These are phyloP conservation scores for Nymphaea thermarum DNA, from an alignment of 164 flowering plant species.

Conservation along the genomic window DNA sequence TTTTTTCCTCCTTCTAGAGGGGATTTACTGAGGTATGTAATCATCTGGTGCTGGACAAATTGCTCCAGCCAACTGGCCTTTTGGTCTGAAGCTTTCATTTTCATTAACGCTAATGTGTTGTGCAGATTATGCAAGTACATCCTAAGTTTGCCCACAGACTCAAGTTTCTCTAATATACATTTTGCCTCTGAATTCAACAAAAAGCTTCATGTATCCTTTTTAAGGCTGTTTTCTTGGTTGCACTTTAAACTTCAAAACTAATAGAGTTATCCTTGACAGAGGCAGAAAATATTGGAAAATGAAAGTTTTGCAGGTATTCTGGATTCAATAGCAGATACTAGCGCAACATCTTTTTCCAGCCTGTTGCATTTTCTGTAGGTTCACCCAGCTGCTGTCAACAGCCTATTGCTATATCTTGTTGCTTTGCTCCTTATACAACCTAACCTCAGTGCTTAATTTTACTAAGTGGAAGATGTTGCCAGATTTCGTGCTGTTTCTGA, in stretches of 20 bases:
- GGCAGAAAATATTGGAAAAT: conserved; percentile 48
- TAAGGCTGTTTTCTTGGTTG: neutral
- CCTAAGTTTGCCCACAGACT: conserved; percentile 54
- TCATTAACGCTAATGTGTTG: conserved; percentile 6
- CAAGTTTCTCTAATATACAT: conserved; percentile 33
- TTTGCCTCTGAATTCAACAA: conserved; percentile 52
- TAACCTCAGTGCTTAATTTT: neutral
- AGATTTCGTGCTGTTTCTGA: conserved; percentile 64
- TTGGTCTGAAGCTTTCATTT: too few relatives aligned
- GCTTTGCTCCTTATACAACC: neutral
- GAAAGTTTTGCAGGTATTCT: conserved; percentile 38
- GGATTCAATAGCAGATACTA: conserved; percentile 30
- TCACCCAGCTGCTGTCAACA: neutral
- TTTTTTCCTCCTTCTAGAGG: conserved; percentile 76
- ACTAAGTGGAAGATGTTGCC: conserved; percentile 2
- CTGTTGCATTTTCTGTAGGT: conserved; percentile 78
- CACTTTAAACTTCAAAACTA: neutral
- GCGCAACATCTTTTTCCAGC: conserved; percentile 22
- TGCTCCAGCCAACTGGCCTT: neutral
- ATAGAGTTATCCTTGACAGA: neutral
- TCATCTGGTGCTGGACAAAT: neutral
- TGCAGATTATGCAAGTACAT: conserved; percentile 64
- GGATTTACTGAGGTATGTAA: conserved; percentile 42
- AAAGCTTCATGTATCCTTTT: conserved; percentile 64
- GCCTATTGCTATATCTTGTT: neutral